Evolutionary conservation across 2,329 filamentous ascomycete species (phyloP).

Genomic region (Colletotrichum somersetense): DNA sequence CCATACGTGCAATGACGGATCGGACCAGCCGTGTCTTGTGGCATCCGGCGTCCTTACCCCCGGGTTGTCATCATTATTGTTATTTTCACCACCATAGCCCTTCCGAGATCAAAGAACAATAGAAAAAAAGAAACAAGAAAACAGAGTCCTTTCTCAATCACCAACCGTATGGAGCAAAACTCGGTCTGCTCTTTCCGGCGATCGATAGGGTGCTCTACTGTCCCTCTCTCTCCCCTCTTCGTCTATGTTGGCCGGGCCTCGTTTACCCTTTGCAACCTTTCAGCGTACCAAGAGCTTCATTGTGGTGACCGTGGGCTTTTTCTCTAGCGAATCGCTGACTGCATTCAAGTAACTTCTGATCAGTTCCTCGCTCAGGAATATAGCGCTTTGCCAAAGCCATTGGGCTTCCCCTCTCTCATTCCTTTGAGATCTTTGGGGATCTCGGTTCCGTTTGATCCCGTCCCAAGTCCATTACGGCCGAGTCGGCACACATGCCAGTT

Average conservation of each 20-base stretch:
- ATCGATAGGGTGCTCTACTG: not conserved
- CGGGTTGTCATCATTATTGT: constrained; percentile 15
- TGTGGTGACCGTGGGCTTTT: no score
- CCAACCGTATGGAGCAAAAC: not conserved
- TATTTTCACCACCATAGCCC: constrained; percentile 12
- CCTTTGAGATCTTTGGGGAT: not conserved
- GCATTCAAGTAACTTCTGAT: no score
- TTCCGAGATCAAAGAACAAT: not conserved
- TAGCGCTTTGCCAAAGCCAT: not conserved
- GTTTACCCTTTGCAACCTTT: not conserved
- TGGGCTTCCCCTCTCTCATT: not conserved
- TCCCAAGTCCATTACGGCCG: not conserved
- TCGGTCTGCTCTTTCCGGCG: not conserved
- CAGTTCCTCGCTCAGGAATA: not conserved
- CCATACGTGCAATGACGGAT: constrained; percentile 22
- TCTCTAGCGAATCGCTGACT: not conserved
- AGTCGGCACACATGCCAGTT: constrained; percentile 8
- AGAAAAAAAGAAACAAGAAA: not conserved
- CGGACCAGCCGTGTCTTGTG: constrained; percentile 6
- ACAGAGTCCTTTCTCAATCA: not conserved
- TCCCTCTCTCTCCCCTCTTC: not conserved
- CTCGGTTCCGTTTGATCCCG: not conserved
- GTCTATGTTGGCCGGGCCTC: not conserved
- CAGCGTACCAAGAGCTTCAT: not conserved
- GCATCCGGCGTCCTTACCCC: constrained; percentile 13